A percentile compares a stretch with the other conserved stretches of the same genome.
Evolutionary conservation across 2,329 filamentous ascomycete genomes (phyloP).

Genomic region (Fusarium cicatricum): DNA sequence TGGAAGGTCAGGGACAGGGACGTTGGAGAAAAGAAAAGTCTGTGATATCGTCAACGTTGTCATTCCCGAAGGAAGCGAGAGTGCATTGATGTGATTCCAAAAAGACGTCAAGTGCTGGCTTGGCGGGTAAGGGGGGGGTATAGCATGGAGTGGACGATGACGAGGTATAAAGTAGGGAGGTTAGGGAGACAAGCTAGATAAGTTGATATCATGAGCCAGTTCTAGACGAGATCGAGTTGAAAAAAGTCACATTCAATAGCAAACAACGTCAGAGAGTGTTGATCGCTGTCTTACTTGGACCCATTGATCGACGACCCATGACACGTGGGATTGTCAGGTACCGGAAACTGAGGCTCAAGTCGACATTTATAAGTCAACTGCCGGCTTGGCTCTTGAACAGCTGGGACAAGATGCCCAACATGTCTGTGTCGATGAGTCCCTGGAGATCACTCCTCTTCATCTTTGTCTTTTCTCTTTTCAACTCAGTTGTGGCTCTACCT

Average conservation of each 20-base stretch:
- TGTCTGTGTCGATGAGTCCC: constrained; percentile 13
- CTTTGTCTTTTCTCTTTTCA: constrained; percentile 11
- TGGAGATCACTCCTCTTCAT: constrained; percentile 14
- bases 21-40: no score
- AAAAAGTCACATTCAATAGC: constrained; percentile 13
- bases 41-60: constrained; percentile 4
- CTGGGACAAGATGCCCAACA: constrained; percentile 14
- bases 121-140: constrained; percentile 2
- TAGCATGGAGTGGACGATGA: constrained; percentile 1
- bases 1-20: constrained; percentile 6
- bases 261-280: constrained; percentile 33
- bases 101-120: constrained; percentile 11
- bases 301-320: constrained; percentile 33
- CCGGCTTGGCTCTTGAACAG: background rate
- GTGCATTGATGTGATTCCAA: constrained; percentile 16
- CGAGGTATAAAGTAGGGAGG: constrained; percentile 26
- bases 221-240: background rate
- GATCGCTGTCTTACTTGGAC: constrained; percentile 17
- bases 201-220: constrained; percentile 12
- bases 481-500: constrained; percentile 12
- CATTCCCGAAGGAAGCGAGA: constrained; percentile 1
- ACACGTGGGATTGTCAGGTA: constrained; percentile 32
- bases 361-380: constrained; percentile 18
- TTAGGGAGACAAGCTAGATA: background rate
- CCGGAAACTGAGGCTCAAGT: constrained; percentile 32